Base-by-base conservation (phyloP, 768 basidiomycete species). In the Boletellus emodensis region DNA sequence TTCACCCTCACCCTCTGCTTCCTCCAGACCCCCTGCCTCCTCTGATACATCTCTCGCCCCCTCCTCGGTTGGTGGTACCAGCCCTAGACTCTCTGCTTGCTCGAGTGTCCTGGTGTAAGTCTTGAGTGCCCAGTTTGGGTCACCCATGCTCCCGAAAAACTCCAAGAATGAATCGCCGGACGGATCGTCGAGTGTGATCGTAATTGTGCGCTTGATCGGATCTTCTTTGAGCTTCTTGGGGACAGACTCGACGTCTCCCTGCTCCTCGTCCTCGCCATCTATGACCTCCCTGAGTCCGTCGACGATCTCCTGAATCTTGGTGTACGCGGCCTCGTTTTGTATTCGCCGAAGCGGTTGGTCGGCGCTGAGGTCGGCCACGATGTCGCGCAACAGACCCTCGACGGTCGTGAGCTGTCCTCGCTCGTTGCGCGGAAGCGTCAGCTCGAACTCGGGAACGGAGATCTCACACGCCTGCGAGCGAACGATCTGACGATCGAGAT, bases 121-220 rank as follows among this genome's bases (percentile, higher is more conserved):
- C 50, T 85, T 75, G 71, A 95, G 73, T 59, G 82, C 85, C 96
- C 96, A 99, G 64, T 92, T 90, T 1, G 94, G 87, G 66, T 99
- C 96, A 4, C 85, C 75, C 75, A 91, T 90, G 49, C 83, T 86
- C 10, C 80, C 94, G 3, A 82, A 60, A 62, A 95, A 94, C 71
- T 96, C 93, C 68, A 96, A 75, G 75, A 94, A 98, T n/a, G 92
- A 94, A 70, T 95, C 94, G 7, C 96, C 96, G 1, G 93, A 75
- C 1, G 94, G 94, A 64, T 99, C 96, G 61, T 98, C 92, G 17
- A 99, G 72, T 46, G 77, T 83, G 48, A 98, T 61, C 0, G 91
- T 94, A 63, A 98, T 91, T 3, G 83, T 68, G 18, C 74, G 75
- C 72, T 92, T 81, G 2, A 85, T 79, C 8, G 71, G 61, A 24